Evolutionary conservation across 78 protist species (phyloP), one percentile per base, ranked within the genome.

Genomic region (Chrysochromulina tobinii): DNA sequence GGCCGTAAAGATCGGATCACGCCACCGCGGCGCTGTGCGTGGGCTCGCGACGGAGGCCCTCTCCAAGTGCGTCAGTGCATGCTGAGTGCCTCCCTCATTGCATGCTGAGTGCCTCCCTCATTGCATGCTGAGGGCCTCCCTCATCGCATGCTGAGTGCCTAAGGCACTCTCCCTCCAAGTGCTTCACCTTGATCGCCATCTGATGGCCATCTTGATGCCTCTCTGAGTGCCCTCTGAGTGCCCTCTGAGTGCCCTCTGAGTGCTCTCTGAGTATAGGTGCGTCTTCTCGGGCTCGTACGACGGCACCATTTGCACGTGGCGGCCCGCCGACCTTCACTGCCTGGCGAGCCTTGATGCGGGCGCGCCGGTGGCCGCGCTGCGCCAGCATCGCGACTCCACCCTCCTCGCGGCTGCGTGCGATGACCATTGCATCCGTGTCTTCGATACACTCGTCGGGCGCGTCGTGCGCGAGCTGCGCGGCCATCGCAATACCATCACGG

Each of bases 371-470:
- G 73, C 50, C 53, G 2, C 0, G 27, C 84, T 75, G 12, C 27
- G 58, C 59, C 53, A 50, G 23, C 0, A 4, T 23, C 25, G 18
- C 27, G 89, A 86, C 89, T 87, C 91, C 11, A 53, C 86, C 48
- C 79, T 95, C 6, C 53, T 92, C 58, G 95, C 97, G n/a, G 93
- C 58, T 14, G 86, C 66, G 23, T 48, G 88, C 48, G 95, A 92
- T 27, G 97, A 95, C 85, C 38, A 4, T 11, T 4, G 14, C 25
- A 38, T 94, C 6, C 88, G 95, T 11, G 93, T 93, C 20, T 89
- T 58, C 59, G 97, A 95, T 77, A 48, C 90, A 0, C 23, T 59
- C 64, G 64, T 59, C 64, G 23, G 64, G 64, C 12, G 64, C 48
- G 48, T 59, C 53, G 96, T 89, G 0, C 91, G 97, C 51, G 55